Base-by-base conservation (phyloP, 306 rosid genomes). In the Glycine tomentella region DNA sequence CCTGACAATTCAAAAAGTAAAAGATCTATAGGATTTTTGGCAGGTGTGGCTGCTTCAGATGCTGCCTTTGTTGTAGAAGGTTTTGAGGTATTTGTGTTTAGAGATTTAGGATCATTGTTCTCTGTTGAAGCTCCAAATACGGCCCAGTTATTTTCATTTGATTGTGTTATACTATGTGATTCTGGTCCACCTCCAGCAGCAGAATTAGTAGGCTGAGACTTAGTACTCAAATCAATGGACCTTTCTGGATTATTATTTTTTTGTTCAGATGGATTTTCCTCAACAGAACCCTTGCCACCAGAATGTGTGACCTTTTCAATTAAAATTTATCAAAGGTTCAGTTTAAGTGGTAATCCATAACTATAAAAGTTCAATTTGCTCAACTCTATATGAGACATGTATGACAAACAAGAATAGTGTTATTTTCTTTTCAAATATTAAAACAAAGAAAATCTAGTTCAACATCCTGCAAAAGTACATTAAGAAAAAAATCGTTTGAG, bases 1-100 rank as follows among this genome's bases (percentile, higher is more conserved):
- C 82, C 84, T 34, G 93, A 86, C 82, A 90, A 84, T 53, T 84
- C 97, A 33, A 83, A 66, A 66, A 95, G 86, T 80, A 93, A 86
- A 63, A 85, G 82, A 81, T 93, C 98, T 82, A 91, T 14, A 73
- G 88, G 82, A 80, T 81, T 69, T 45, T 69, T 88, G 83, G 69
- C 72, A 42, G 73, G 80, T 75, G 87, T 61, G 38, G 87, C 50
- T 74, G 34, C 8, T 66, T 82, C 82, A 46, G 92, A 33, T 78
- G 72, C 64, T 70, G 20, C 79, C 42, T 53, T 75, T 63, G 14
- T 49, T 38, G 42, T 36, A 11, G 68, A 45, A 73, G 80, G 36
- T 48, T 34, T 86, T 68, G 80, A 50, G 64, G 87, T 80, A 66
- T 72, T 79, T 82, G 81, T 78, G 51, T 72, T 81, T 79, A 88